phyloP scores from a whole-genome alignment of 306 rosid species.

The Fagus sylvatica region DNA sequence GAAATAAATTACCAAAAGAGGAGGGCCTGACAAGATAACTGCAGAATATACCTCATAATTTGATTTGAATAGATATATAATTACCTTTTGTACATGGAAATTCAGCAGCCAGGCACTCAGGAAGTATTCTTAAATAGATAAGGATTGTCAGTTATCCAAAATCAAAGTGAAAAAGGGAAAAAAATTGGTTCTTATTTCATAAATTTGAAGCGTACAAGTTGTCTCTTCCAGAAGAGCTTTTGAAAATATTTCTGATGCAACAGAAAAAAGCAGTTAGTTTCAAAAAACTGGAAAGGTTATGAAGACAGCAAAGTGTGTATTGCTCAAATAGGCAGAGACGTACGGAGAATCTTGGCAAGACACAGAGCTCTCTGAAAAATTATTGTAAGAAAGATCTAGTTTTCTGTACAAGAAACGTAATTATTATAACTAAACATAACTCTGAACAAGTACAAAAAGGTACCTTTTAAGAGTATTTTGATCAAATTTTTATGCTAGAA shows the following conservation, averaged over 20 bases:
- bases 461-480: too few species aligned
- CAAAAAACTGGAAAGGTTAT: background rate
- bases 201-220: conserved; percentile 19
- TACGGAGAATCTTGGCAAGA: background rate
- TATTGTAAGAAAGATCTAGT: conserved; percentile 29
- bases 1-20: too few species aligned
- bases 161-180: background rate
- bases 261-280: background rate
- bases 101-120: background rate
- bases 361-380: background rate
- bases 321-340: background rate
- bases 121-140: conserved; percentile 1
- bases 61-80: background rate
- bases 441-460: too few species aligned
- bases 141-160: background rate
- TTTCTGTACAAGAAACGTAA: background rate
- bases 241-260: conserved; percentile 25
- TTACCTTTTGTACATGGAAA: conserved; percentile 27
- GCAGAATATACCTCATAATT: background rate
- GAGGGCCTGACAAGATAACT: background rate
- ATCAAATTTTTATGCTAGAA: too few species aligned
- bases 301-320: background rate
- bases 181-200: background rate
- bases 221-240: conserved; percentile 4
- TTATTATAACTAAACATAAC: too few species aligned